Evolutionary conservation across 441 rosid species (phyloP).

Genomic region (Adansonia gregorii): DNA sequence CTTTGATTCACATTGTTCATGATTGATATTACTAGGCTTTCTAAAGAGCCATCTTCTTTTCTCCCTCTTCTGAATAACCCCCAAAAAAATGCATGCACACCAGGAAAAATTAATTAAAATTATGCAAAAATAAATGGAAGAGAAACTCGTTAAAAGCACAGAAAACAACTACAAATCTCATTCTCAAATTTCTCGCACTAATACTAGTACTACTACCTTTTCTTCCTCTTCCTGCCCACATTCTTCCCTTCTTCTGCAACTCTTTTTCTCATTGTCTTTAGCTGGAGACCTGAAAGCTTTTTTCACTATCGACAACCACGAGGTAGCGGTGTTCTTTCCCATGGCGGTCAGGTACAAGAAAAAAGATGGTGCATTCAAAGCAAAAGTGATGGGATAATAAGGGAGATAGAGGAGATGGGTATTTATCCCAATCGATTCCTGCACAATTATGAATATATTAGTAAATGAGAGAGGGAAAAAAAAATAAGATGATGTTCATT

Average conservation of each 20-base stretch:
- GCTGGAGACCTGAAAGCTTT: slow-evolving; percentile 39
- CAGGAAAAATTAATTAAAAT: not conserved
- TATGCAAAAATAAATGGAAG: not conserved
- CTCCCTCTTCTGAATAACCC: slow-evolving; percentile 35
- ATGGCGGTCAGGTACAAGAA: slow-evolving; percentile 14
- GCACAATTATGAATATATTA: slow-evolving; percentile 18
- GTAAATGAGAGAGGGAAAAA: slow-evolving; percentile 13
- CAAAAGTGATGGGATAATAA: not conserved
- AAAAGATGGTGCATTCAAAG: not conserved
- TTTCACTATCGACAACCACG: slow-evolving; percentile 38
- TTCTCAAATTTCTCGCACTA: not conserved
- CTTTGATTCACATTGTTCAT: slow-evolving; percentile 35
- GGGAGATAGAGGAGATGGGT: slow-evolving; percentile 6
- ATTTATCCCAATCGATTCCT: slow-evolving; percentile 22
- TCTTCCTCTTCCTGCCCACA: slow-evolving; percentile 37
- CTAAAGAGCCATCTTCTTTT: slow-evolving; percentile 38
- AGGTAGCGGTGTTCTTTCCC: slow-evolving; percentile 34
- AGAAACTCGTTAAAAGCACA: not conserved
- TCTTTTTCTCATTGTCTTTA: slow-evolving; percentile 35
- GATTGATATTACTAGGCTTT: slow-evolving; percentile 22
- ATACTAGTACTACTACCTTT: slow-evolving; percentile 24
- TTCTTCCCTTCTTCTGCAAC: slow-evolving; percentile 41
- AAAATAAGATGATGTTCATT: slow-evolving; percentile 19
- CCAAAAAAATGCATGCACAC: slow-evolving; percentile 15
- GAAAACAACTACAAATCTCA: not conserved